Percentiles rank a stretch among this genome's conserved stretches.
phyloP scores from a whole-genome alignment of 2,329 filamentous ascomycete species.

The Cercospora beticola region DNA sequence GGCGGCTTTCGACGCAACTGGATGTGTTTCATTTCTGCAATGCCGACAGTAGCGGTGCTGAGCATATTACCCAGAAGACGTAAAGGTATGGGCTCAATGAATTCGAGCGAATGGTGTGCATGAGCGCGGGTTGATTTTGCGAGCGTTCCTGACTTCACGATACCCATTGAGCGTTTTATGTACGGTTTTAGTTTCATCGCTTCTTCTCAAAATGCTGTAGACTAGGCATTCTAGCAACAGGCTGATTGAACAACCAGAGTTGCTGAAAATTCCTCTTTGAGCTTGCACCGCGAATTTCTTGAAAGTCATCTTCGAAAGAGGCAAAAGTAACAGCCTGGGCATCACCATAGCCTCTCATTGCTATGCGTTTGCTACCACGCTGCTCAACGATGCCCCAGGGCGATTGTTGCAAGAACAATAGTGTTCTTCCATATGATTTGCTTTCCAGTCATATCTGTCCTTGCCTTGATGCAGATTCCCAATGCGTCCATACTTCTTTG shows the following conservation, averaged over 20 bases:
- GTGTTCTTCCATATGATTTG: rapidly evolving
- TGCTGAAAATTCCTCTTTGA: not conserved
- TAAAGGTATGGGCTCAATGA: not conserved
- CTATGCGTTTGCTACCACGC: not conserved
- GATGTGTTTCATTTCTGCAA: not conserved
- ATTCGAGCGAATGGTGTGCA: not conserved
- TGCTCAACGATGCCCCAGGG: not conserved
- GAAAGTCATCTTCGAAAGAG: not conserved
- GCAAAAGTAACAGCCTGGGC: not conserved
- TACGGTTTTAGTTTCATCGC: not conserved
- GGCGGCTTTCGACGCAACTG: not conserved
- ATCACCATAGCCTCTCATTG: not conserved
- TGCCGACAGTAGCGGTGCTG: not conserved
- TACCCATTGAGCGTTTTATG: not conserved
- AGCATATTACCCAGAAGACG: too few species aligned
- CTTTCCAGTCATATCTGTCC: not conserved
- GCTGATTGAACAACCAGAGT: not conserved
- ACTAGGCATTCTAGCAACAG: not conserved
- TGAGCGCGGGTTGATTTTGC: not conserved
- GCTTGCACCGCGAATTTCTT: not conserved
- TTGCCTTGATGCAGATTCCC: not conserved
- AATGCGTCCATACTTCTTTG: not conserved
- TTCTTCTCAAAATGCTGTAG: not conserved
- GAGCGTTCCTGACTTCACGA: not conserved
- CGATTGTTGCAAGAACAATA: not conserved